Evolutionary conservation across 441 rosid species (phyloP), one percentile per base, ranked within the genome.

Genomic region (Aleurites moluccanus): DNA sequence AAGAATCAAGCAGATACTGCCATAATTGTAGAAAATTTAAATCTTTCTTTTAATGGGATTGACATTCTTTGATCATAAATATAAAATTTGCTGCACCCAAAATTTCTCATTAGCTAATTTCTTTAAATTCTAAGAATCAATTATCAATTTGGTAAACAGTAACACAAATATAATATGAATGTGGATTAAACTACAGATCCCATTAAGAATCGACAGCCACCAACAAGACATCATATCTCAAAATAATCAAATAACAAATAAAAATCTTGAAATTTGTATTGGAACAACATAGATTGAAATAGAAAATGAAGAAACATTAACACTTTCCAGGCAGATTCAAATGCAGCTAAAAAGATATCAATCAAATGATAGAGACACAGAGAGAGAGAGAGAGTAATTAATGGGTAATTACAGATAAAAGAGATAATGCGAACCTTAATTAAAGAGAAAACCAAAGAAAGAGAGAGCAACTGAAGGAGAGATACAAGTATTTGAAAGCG

Each of bases 381-480:
- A 45, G 56, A 52, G 9, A 45, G 25, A 18, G n/a, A 18, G 27
- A 70, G 18, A 11, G 35, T 9, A 56, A 57, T 49, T 3, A 66
- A 66, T 6, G 47, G 33, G 23, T 49, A 49, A 14, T 49, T 18
- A 49, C 20, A 49, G 53, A 49, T 2, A 3, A 52, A 53, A 14
- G 64, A 25, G 74, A 55, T 20, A 28, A 59, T 6, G 50, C 35
- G 14, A 49, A 69, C 78, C 80, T 71, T 56, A 4, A 68, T n/a
- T n/a, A n/a, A n/a, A n/a, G n/a, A 25, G 30, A 20, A 25, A 35
- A 16, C 9, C 74, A 71, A 49, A 74, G 73, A 56, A 63, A 44
- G 52, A 56, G 30, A 20, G 18, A 66, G 60, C 23, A 52, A 25
- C 60, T 9, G 21, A 44, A 65, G 11, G 40, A 16, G 64, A 3